Percentiles rank a stretch among this genome's conserved stretches.
Evolutionary conservation across 805 yeast genomes (phyloP).

Genomic region (Cyberlindnera suaveolens): DNA sequence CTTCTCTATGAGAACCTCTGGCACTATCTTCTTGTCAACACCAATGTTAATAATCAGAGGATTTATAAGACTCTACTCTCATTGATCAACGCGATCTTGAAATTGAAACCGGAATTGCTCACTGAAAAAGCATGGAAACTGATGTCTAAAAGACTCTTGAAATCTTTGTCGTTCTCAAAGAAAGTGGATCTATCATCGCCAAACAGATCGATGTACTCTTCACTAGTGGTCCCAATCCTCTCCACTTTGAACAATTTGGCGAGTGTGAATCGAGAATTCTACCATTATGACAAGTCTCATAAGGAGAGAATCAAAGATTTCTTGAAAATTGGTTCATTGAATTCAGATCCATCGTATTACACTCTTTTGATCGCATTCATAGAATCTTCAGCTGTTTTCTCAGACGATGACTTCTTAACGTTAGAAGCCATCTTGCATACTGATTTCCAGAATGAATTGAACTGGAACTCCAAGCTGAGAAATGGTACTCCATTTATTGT

Average conservation of each 20-base stretch:
- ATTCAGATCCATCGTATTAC: constrained; percentile 48
- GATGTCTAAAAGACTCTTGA: constrained; percentile 27
- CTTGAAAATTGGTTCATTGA: constrained; percentile 46
- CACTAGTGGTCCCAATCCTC: constrained; percentile 42
- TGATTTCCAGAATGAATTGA: constrained; percentile 22
- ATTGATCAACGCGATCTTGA: constrained; percentile 29
- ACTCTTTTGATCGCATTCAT: constrained; percentile 19
- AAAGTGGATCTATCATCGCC: constrained; percentile 23
- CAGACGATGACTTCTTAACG: constrained; percentile 17
- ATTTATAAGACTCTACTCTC: constrained; percentile 37
- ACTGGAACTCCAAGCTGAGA: constrained; percentile 26
- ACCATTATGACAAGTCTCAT: constrained; percentile 47
- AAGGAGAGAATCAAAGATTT: constrained; percentile 40
- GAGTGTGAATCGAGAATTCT: constrained; percentile 42
- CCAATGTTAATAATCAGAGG: constrained; percentile 31
- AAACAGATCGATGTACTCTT: constrained; percentile 38
- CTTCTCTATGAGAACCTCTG: constrained; percentile 38
- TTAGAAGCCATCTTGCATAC: constrained; percentile 25
- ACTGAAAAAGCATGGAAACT: constrained; percentile 25
- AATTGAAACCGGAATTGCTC: constrained; percentile 16
- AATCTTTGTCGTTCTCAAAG: constrained; percentile 26
- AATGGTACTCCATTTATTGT: constrained; percentile 25
- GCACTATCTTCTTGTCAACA: constrained; percentile 32
- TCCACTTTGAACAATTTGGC: constrained; percentile 40
- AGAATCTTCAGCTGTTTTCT: constrained; percentile 8